Base-by-base conservation (phyloP, 148 eudicot genomes). In the Persicaria tinctoria region DNA sequence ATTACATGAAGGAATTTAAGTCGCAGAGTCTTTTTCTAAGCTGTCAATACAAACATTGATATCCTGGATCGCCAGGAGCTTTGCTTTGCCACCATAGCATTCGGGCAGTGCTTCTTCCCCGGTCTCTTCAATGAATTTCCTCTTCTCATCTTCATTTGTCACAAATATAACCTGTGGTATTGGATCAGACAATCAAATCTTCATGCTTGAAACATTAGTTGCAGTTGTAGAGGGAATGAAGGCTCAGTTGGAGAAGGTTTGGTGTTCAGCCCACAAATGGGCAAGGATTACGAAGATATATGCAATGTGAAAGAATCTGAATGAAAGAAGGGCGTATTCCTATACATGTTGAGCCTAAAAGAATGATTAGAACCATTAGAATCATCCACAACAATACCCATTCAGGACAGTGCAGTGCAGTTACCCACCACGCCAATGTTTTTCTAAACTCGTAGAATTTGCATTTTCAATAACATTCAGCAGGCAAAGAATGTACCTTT, bases 61-160 rank as follows among this genome's bases (percentile, higher is more conserved):
- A 53, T 87, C 87, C 77, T 87, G 88, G 17, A 87, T 46, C 51
- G 80, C 73, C 10, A 79, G 75, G 51, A 87, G 81, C 75, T 87
- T 80, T 10, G 90, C 85, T 27, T 51, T 66, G 60, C 90, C 90
- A 17, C 88, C 88, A 47, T 83, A 85, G 74, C 83, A 88, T 75
- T 79, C 82, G 0, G 88, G 88, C 38, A 87, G 77, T 18, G 72
- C 81, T 13, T 82, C 88, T 76, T 83, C 86, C 17, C 90, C 84
- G 7, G 85, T 49, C 13, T 80, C 79, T 54, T 46, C 38, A 17
- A 85, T 74, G 70, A 87, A 78, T n/a, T 80, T 72, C 48, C 27
- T 64, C 72, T 17, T 85, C 48, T 82, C 86, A 9, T 80, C 86
- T 80, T 87, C 87, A 75, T 79, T 85, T 48, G 17, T 72, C 46